phyloP scores from a whole-genome alignment of 1,284 basidiomycete genomes.

The Ustilago shanxiensis region DNA sequence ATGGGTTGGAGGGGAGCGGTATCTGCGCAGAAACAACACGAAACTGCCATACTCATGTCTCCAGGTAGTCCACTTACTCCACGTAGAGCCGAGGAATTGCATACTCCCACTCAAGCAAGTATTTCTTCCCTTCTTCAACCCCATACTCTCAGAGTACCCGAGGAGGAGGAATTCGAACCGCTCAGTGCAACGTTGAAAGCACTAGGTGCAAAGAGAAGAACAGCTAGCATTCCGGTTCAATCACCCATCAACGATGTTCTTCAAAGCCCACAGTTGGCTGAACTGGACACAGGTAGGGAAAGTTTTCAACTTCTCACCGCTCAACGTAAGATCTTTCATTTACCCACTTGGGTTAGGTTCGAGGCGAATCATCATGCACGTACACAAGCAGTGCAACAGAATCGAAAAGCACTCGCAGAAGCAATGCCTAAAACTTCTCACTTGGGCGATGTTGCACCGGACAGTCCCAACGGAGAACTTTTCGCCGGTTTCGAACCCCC shows the following conservation, averaged over 20 bases:
- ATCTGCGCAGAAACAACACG: not conserved
- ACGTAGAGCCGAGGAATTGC: slow-evolving; percentile 22
- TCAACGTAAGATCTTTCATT: slow-evolving; percentile 19
- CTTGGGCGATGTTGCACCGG: slow-evolving; percentile 21
- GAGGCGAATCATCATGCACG: slow-evolving; percentile 34
- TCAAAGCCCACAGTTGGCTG: not conserved
- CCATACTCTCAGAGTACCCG: not conserved
- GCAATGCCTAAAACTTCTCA: slow-evolving; percentile 20
- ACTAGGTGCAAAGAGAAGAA: slow-evolving; percentile 32
- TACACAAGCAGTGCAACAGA: not conserved
- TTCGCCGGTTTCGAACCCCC: slow-evolving; percentile 36
- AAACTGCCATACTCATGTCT: slow-evolving; percentile 28
- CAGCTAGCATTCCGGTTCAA: slow-evolving; percentile 11
- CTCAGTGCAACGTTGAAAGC: slow-evolving; percentile 43
- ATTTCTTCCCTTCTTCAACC: slow-evolving; percentile 11
- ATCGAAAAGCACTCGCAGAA: slow-evolving; percentile 13
- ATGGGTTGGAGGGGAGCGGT: slow-evolving; percentile 32
- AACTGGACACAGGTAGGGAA: not conserved
- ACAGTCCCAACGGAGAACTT: slow-evolving; percentile 41
- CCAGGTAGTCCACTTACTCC: slow-evolving; percentile 42
- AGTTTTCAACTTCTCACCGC: slow-evolving; percentile 24
- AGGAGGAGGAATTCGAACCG: slow-evolving; percentile 13
- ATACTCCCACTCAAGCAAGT: slow-evolving; percentile 34
- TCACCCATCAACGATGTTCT: slow-evolving; percentile 7
- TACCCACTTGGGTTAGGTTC: slow-evolving; percentile 32